phyloP scores from a whole-genome alignment of 1,139 yeast species.

The Schwanniomyces etchellsii region DNA sequence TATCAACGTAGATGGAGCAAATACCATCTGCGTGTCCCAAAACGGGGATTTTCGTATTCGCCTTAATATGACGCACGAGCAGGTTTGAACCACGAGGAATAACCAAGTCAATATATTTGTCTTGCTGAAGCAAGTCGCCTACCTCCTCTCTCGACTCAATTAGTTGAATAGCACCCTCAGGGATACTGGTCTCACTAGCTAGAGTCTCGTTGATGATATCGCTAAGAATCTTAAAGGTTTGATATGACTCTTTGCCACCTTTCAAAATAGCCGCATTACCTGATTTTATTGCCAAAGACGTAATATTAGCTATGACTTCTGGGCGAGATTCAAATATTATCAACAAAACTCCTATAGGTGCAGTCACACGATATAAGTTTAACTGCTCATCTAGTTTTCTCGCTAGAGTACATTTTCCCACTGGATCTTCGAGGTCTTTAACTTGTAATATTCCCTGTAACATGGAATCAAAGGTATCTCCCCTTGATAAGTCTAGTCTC shows the following conservation, averaged over 20 bases:
- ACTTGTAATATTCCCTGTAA: slow-evolving; percentile 92
- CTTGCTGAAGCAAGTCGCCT: slow-evolving; percentile 76
- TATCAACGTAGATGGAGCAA: slow-evolving; percentile 81
- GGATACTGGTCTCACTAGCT: slow-evolving; percentile 56
- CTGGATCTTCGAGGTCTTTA: slow-evolving; percentile 81
- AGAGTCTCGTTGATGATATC: slow-evolving; percentile 61
- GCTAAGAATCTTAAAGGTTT: slow-evolving; percentile 83
- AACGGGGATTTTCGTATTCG: slow-evolving; percentile 89
- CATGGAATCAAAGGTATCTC: slow-evolving; percentile 90
- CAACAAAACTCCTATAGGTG: slow-evolving; percentile 91
- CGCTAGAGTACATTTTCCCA: slow-evolving; percentile 79
- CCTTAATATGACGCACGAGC: slow-evolving; percentile 78
- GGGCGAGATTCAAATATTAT: slow-evolving; percentile 97
- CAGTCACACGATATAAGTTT: slow-evolving; percentile 72
- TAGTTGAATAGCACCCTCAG: slow-evolving; percentile 75
- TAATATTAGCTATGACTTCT: slow-evolving; percentile 95
- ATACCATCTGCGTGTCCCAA: slow-evolving; percentile 99
- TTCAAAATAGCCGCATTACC: slow-evolving; percentile 94
- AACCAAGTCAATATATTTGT: slow-evolving; percentile 85
- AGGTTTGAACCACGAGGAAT: slow-evolving; percentile 96
- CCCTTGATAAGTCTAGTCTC: slow-evolving; percentile 73
- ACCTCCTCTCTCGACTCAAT: slow-evolving; percentile 89
- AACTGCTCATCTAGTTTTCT: slow-evolving; percentile 83
- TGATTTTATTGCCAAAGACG: slow-evolving; percentile 91
- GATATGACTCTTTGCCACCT: slow-evolving; percentile 90